phyloP scores from a whole-genome alignment of 176 grass and related monocot species.

The Chloris gayana region DNA sequence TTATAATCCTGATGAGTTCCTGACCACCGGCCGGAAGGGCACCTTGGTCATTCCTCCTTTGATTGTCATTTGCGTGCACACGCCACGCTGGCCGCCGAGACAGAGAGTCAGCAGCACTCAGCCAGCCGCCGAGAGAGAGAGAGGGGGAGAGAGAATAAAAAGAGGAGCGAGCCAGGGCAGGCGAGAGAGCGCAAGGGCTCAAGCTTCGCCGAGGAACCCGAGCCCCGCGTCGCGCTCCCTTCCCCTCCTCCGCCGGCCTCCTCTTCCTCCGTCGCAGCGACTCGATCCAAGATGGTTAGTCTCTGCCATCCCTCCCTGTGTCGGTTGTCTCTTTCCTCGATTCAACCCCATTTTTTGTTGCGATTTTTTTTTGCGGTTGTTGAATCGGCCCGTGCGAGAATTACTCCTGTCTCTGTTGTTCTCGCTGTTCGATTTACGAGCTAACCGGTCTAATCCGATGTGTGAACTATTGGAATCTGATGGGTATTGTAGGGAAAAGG shows the following conservation, averaged over 20 bases:
- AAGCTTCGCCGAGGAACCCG: slow-evolving; percentile 32
- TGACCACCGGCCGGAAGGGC: not conserved
- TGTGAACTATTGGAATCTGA: slow-evolving; percentile 4
- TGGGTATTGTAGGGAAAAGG: not conserved
- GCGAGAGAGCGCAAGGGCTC: slow-evolving; percentile 33
- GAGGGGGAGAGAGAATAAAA: not conserved
- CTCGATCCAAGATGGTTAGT: slow-evolving; percentile 61
- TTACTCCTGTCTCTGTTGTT: not conserved
- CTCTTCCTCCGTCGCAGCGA: not conserved
- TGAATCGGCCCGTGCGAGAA: slow-evolving; percentile 10
- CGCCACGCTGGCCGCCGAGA: slow-evolving; percentile 40
- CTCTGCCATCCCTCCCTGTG: not conserved
- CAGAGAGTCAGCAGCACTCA: slow-evolving; percentile 8
- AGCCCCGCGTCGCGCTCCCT: slow-evolving; percentile 8
- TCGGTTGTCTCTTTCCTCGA: not conserved
- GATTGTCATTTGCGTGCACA: not conserved
- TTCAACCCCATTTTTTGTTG: not conserved
- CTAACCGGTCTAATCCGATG: not conserved
- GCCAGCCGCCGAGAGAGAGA: not conserved
- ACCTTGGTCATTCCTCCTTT: slow-evolving; percentile 12
- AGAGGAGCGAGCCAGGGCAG: not conserved
- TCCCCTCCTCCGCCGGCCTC: not conserved
- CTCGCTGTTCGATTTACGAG: slow-evolving; percentile 15
- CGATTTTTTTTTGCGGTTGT: not conserved
- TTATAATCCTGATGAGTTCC: no score